Base-by-base conservation (phyloP, 345 rosid genomes). In the Brassica nigra region DNA sequence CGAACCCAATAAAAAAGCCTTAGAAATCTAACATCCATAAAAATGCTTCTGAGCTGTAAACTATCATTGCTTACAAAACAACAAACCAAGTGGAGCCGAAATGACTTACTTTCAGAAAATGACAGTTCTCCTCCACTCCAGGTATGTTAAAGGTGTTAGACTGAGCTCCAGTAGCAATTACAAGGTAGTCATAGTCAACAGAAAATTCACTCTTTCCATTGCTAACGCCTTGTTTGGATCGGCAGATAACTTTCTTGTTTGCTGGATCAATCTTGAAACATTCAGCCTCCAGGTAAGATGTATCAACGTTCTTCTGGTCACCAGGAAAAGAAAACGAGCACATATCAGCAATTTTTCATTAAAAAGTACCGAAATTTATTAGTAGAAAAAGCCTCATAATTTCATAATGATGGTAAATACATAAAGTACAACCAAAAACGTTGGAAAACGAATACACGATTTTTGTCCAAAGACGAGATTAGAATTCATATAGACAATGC, bases 121-220 rank as follows among this genome's bases (percentile, higher is more conserved):
- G 86, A 82, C 98, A 95, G 80, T 93, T 85, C 84, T 91, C 97
- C 78, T 82, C 90, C 5, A 95, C 98, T 72, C 98, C 99, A 7
- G 99, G 99, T 18, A 95, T 95, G 75, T 91, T 93, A 80, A 95
- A 95, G 59, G 98, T 95, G 85, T 95, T 95, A 34, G 97, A 81
- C 70, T 92, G 93, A 76, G 93, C 98, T 70, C 99, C 99, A 83
- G 94, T 92, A 9, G 99, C 98, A 71, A 95, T 85, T 12, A 95
- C 91, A 69, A 95, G 99, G 81, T 89, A 95, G 83, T 95, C 99
- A 75, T 87, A 93, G 49, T 89, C 97, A 59, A 91, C 93, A 42
- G 70, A 82, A 86, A 95, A 93, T 74, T 91, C 98, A 54, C 84
- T 81, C 73, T 88, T 85, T 16, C 91, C 96, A 65, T 89, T 85